phyloP scores from a whole-genome alignment of 768 basidiomycete species.

The Nidula microcarpa region DNA sequence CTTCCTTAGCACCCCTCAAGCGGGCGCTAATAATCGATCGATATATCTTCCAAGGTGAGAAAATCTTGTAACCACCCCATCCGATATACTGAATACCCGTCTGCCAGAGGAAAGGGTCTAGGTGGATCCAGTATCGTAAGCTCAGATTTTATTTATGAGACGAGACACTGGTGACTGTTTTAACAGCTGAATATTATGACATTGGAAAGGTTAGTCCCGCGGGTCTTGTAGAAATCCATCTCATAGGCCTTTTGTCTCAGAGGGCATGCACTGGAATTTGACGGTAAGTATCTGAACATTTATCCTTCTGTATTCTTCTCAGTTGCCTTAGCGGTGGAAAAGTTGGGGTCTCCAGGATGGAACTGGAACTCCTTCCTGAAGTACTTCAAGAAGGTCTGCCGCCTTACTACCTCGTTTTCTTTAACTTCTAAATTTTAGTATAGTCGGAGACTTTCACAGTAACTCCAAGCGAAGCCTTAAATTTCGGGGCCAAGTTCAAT shows the following conservation, averaged over 20 bases:
- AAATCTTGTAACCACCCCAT: too few species aligned
- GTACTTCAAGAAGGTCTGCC: slow-evolving; percentile 11
- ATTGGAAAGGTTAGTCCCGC: slow-evolving; percentile 8
- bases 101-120: slow-evolving; percentile 9
- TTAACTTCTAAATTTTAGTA: not conserved
- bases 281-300: slow-evolving; percentile 2
- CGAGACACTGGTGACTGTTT: not conserved
- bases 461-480: not conserved
- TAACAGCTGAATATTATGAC: slow-evolving; percentile 9
- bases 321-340: slow-evolving; percentile 8
- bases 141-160: not conserved
- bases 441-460: slow-evolving; percentile 10
- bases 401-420: not conserved
- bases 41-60: slow-evolving; percentile 4
- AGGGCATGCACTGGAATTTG: slow-evolving; percentile 11
- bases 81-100: not conserved
- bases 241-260: not conserved
- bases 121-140: slow-evolving; percentile 12
- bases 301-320: not conserved
- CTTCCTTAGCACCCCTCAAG: slow-evolving; percentile 7
- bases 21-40: slow-evolving; percentile 3
- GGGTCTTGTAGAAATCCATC: not conserved
- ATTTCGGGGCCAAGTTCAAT: slow-evolving; percentile 1
- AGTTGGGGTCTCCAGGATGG: slow-evolving; percentile 11
- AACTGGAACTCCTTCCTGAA: slow-evolving; percentile 7